phyloP scores from a whole-genome alignment of 768 basidiomycete species.

The Zangia roseola region DNA sequence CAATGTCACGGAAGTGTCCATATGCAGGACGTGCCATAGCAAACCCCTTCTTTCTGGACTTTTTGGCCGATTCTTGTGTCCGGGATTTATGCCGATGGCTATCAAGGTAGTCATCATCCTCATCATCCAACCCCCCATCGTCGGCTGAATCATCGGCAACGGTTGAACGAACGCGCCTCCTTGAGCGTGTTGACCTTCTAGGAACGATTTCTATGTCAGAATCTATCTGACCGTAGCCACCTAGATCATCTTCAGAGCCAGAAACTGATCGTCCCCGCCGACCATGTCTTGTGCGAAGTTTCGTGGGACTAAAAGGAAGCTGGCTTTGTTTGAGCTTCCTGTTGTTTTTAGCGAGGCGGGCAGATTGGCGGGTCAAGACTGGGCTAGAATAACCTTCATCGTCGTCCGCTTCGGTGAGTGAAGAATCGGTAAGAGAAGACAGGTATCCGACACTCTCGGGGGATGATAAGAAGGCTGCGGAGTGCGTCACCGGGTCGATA shows the following conservation, averaged over 20 bases:
- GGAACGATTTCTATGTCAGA: constrained; percentile 21
- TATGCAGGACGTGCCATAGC: constrained; percentile 46
- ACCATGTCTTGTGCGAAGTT: constrained; percentile 41
- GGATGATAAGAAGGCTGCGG: constrained; percentile 1
- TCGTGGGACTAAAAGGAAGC: constrained; percentile 70
- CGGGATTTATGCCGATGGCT: constrained; percentile 8
- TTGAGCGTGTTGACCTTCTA: constrained; percentile 51
- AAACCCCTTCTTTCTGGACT: constrained; percentile 32
- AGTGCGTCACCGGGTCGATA: constrained; percentile 23
- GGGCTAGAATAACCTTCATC: constrained; percentile 9
- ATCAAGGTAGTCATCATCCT: constrained; percentile 36
- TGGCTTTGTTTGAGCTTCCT: constrained; percentile 22
- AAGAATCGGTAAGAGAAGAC: constrained; percentile 12
- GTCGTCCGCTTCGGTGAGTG: constrained; percentile 30
- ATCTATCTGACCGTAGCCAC: constrained; percentile 36
- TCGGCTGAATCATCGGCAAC: constrained; percentile 29
- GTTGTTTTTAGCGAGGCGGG: constrained; percentile 11
- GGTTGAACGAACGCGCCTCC: constrained; percentile 38
- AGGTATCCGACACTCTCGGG: constrained; percentile 12
- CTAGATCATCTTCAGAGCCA: constrained; percentile 42
- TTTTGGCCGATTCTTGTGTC: constrained; percentile 1
- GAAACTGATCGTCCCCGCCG: constrained; percentile 22
- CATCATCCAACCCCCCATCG: constrained; percentile 33
- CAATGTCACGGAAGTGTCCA: constrained; percentile 44
- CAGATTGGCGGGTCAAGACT: constrained; percentile 13